A percentile compares a stretch with the other conserved stretches of the same genome.
Conservation (phyloP, 768 basidiomycete species). For the Podaxis sp. region DNA sequence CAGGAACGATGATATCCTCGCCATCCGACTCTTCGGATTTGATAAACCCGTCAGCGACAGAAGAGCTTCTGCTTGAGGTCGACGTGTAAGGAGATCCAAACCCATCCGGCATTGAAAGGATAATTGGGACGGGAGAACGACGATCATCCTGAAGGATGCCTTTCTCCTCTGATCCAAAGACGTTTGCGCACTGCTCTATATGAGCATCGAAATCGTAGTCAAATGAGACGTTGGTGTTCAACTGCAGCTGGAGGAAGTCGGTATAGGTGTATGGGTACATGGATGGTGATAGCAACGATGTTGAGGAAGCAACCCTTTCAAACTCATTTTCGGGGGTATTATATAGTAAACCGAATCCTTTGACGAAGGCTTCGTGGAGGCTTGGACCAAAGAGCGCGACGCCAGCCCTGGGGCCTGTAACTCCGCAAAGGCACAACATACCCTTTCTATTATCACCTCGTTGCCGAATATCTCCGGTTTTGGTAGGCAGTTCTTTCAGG, state of each 20-base stretch:
- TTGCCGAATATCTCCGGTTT: slow-evolving; percentile 13
- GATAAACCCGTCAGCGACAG: neutral
- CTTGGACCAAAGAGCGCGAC: slow-evolving; percentile 14
- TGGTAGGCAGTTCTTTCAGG: slow-evolving; percentile 8
- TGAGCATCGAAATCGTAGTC: slow-evolving; percentile 15
- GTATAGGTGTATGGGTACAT: slow-evolving; percentile 8
- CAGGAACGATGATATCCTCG: neutral
- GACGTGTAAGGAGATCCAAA: slow-evolving; percentile 13
- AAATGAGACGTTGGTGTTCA: slow-evolving; percentile 4
- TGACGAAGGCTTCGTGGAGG: slow-evolving; percentile 12
- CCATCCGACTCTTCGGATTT: slow-evolving; percentile 4
- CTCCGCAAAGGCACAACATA: slow-evolving; percentile 17
- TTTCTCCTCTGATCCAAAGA: slow-evolving; percentile 12
- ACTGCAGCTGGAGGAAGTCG: slow-evolving; percentile 13
- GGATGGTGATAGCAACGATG: neutral
- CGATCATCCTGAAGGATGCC: slow-evolving; percentile 3
- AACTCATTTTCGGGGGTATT: slow-evolving; percentile 8
- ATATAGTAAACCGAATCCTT: slow-evolving; percentile 14
- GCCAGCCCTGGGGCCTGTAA: slow-evolving; percentile 13
- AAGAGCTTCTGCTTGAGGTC: slow-evolving; percentile 7
- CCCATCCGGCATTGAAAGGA: slow-evolving; percentile 3
- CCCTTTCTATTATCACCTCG: slow-evolving; percentile 27
- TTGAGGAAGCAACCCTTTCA: slow-evolving; percentile 2
- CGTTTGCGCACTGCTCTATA: slow-evolving; percentile 11
- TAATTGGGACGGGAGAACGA: slow-evolving; percentile 4